A percentile compares a stretch with the other conserved stretches of the same genome.
Conservation (phyloP, 2,329 filamentous ascomycete species). For the Didymella keratinophila region DNA sequence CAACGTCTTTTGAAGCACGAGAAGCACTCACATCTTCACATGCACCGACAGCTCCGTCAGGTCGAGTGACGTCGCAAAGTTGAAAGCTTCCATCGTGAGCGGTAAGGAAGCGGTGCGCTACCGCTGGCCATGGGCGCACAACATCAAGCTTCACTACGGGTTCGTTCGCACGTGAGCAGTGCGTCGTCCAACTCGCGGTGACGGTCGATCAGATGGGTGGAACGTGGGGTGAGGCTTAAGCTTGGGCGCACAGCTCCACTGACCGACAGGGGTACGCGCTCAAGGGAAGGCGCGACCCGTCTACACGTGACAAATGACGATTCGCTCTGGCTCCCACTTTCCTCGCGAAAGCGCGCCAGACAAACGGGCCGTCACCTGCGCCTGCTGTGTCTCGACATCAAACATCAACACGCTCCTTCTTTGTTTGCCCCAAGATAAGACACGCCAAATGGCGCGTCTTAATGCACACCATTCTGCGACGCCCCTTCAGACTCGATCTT, state of each 20-base stretch:
- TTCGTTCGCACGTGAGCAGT: background rate
- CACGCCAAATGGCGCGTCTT: constrained; percentile 46
- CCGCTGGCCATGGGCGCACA: constrained; percentile 34
- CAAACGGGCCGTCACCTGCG: constrained; percentile 7
- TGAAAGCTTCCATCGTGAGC: constrained; percentile 84
- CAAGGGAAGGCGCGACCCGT: constrained; percentile 12
- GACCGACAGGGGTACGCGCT: constrained; percentile 32
- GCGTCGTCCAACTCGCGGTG: background rate
- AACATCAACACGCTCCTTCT: constrained; percentile 16
- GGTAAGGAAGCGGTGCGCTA: constrained; percentile 30
- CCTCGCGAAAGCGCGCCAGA: constrained; percentile 31
- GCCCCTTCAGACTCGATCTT: constrained; percentile 37
- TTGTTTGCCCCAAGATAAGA: background rate
- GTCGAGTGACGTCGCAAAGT: constrained; percentile 88
- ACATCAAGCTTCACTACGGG: constrained; percentile 9
- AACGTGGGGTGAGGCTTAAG: constrained; percentile 20
- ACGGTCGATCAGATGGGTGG: constrained; percentile 13
- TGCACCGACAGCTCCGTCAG: constrained; percentile 72
- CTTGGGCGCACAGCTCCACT: constrained; percentile 5
- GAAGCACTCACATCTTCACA: constrained; percentile 65
- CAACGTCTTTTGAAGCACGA: background rate
- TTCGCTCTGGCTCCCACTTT: constrained; percentile 22
- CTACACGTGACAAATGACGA: constrained; percentile 30
- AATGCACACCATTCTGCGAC: constrained; percentile 46
- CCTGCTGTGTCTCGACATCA: background rate